Evolutionary conservation across 179 eudicot genomes (phyloP), one percentile per base, ranked within the genome.

Genomic region (Beta lomatogona): DNA sequence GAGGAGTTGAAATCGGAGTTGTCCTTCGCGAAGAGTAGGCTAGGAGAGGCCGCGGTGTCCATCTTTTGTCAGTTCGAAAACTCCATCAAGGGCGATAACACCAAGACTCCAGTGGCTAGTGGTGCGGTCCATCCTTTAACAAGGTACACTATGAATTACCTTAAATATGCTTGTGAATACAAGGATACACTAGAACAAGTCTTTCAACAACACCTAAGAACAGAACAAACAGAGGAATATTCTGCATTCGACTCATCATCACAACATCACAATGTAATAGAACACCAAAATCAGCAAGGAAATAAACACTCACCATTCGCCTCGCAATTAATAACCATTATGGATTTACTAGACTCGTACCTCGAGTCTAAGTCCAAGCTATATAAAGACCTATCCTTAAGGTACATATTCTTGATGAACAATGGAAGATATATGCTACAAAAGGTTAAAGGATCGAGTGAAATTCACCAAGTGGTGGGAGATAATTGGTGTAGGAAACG

Each of bases 81-180:
- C 78, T 89, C 97, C 2, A 95, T 95, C 78, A 92, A 90, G 85
- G 80, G 89, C 1, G 97, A 95, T 21, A 75, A 75, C 0, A 86
- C 89, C 0, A 92, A 87, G 87, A 91, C 92, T 4, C 90, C 93
- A 0, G 97, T 95, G 25, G 91, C 98, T 0, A 94, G 91, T 9
- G 97, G 98, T 0, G 97, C 97, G 0, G 93, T 93, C 19, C 98
- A 94, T 80, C 97, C 98, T 0, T 59, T 92, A 21, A 93, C 97
- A 19, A 89, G 97, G 45, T 95, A 93, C 93, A 89, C 89, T 28
- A 87, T 95, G 93, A 95, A 95, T 80, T 95, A 95, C 63, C 79
- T 95, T 1, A 86, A 87, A 53, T 89, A 83, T 36, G 93, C 94
- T 2, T 90, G 94, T 64, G 95, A 88, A 60, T 92, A 91, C 72